A percentile compares a stretch with the other conserved stretches of the same genome.
Conservation (phyloP, 768 basidiomycete genomes). For the Dacryopinax primogenitus region DNA sequence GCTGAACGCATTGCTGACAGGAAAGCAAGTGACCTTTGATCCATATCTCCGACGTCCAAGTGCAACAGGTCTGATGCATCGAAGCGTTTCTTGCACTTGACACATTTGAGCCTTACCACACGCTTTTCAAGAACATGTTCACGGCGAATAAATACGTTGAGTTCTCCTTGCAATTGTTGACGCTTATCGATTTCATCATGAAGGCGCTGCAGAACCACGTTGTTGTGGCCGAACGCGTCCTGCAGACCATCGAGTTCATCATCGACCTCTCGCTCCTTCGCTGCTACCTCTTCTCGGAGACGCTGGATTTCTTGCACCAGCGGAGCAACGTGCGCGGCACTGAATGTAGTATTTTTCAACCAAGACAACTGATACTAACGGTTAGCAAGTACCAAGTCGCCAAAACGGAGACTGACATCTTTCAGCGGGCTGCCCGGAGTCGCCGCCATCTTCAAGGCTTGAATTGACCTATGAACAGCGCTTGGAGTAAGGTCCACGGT, state of each 20-base stretch:
- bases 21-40: conserved; percentile 8
- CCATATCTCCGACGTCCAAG: neutral
- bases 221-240: conserved; percentile 43
- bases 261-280: conserved; percentile 73
- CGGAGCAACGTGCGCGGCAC: conserved; percentile 39
- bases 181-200: conserved; percentile 48
- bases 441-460: conserved; percentile 8
- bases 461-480: conserved; percentile 6
- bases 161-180: conserved; percentile 58
- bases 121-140: conserved; percentile 35
- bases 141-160: conserved; percentile 47
- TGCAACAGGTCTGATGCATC: conserved; percentile 13
- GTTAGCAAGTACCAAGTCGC: too few species aligned
- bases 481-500: neutral
- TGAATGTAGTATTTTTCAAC: conserved; percentile 32
- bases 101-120: conserved; percentile 14
- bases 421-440: conserved; percentile 52
- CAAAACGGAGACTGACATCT: conserved; percentile 43
- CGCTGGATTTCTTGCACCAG: conserved; percentile 59
- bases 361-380: neutral
- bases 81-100: conserved; percentile 11
- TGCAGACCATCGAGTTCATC: conserved; percentile 78
- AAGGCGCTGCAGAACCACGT: conserved; percentile 37
- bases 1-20: neutral
- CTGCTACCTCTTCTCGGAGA: conserved; percentile 61